Conservation (phyloP, 1,284 basidiomycete genomes). For the Sanguinoderma infundibulare region DNA sequence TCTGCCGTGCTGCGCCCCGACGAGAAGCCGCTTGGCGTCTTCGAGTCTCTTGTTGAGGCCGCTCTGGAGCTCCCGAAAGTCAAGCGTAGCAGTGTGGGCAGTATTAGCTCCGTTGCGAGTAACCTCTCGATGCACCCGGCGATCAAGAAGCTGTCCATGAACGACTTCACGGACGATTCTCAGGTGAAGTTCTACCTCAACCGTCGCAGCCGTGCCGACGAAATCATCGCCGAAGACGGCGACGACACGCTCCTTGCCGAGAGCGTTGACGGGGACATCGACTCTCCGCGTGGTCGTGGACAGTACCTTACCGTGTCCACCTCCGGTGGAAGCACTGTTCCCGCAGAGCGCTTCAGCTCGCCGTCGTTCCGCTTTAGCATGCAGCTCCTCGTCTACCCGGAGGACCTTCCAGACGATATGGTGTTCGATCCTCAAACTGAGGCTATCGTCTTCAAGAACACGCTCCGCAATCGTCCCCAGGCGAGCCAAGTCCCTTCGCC, state of each 20-base stretch:
- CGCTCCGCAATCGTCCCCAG: conserved; percentile 56
- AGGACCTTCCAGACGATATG: conserved; percentile 93
- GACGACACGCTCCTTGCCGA: conserved; percentile 59
- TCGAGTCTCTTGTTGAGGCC: conserved; percentile 82
- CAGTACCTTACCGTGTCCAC: conserved; percentile 54
- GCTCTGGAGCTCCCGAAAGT: conserved; percentile 85
- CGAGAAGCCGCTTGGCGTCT: conserved; percentile 86
- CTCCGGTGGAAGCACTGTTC: conserved; percentile 45
- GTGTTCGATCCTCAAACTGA: conserved; percentile 91
- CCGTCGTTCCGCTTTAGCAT: conserved; percentile 85
- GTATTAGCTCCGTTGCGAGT: conserved; percentile 90
- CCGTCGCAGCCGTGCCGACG: conserved; percentile 46
- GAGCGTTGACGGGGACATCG: conserved; percentile 35
- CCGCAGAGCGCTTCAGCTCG: conserved; percentile 76
- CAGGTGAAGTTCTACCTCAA: conserved; percentile 97
- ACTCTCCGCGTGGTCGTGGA: conserved; percentile 29
- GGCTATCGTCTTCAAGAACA: conserved; percentile 84
- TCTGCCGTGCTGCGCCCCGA: conserved; percentile 72
- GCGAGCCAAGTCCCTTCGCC: conserved; percentile 49
- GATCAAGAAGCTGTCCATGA: conserved; percentile 91
- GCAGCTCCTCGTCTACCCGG: conserved; percentile 84
- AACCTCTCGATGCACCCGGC: conserved; percentile 94
- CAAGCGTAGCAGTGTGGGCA: conserved; percentile 91
- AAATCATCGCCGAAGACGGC: conserved; percentile 41
- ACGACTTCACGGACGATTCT: conserved; percentile 96